phyloP scores from a whole-genome alignment of 345 rosid species.

The Gossypium australe region DNA sequence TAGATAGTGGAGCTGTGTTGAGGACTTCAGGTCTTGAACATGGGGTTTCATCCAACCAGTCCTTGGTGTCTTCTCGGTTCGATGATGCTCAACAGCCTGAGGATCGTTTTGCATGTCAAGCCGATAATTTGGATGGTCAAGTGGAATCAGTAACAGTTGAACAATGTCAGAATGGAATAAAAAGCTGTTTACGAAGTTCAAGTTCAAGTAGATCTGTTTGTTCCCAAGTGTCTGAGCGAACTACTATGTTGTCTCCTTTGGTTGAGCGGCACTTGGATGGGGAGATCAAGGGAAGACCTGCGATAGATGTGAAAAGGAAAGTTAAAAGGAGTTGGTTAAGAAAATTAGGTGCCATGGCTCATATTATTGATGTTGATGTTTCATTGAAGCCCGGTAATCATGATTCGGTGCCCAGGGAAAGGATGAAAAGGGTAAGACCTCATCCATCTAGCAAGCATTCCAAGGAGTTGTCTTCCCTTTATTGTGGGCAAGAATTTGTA shows the following conservation, averaged over 20 bases:
- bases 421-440: conserved; percentile 1
- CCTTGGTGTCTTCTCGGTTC: conserved; percentile 25
- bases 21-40: conserved; percentile 31
- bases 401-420: neutral
- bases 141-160: conserved; percentile 29
- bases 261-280: conserved; percentile 13
- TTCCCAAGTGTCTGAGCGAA: conserved; percentile 42
- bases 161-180: conserved; percentile 21
- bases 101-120: conserved; percentile 15
- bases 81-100: conserved; percentile 29
- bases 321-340: conserved; percentile 36
- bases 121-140: conserved; percentile 37
- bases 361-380: conserved; percentile 21
- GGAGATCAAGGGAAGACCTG: neutral
- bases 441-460: neutral
- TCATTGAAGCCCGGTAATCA: conserved; percentile 16
- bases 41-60: conserved; percentile 17
- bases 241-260: conserved; percentile 26
- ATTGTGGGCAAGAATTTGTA: conserved; percentile 7
- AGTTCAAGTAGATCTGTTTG: conserved; percentile 39
- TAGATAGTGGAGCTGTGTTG: conserved; percentile 32
- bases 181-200: conserved; percentile 26
- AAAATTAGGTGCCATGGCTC: conserved; percentile 30
- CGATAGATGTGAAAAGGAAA: conserved; percentile 25
- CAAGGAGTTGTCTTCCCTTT: conserved; percentile 11